Conservation (phyloP, 768 basidiomycete species). For the Cystobasidium tubakii region DNA sequence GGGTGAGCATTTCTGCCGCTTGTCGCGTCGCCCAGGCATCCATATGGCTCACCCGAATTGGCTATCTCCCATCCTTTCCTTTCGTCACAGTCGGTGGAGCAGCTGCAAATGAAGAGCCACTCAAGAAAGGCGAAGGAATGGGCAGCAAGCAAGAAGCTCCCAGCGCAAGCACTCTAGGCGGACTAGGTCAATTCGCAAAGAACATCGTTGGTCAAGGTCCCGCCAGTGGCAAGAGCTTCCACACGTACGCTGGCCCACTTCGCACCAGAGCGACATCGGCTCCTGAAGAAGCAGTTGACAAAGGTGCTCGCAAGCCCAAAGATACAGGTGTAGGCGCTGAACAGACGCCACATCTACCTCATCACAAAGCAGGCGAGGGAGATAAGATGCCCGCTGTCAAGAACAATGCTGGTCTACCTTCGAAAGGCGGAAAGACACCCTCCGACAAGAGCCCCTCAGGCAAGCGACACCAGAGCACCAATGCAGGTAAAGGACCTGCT, state of each 20-base stretch:
- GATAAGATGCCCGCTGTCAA: constrained; percentile 36
- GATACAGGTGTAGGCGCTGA: constrained; percentile 5
- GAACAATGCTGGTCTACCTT: constrained; percentile 17
- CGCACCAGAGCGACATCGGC: not conserved
- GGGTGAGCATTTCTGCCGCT: not conserved
- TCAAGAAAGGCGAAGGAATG: constrained; percentile 27
- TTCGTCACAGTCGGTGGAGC: constrained; percentile 4
- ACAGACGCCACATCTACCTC: constrained; percentile 29
- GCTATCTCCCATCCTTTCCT: not conserved
- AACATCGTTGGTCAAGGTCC: constrained; percentile 26
- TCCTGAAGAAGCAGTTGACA: constrained; percentile 19
- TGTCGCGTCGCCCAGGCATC: too few relatives aligned
- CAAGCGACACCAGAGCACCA: not conserved
- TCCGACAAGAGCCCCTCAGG: not conserved
- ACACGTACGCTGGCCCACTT: constrained; percentile 5
- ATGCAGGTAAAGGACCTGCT: constrained; percentile 12
- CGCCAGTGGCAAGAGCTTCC: constrained; percentile 14
- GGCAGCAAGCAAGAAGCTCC: constrained; percentile 16
- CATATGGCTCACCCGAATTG: not conserved
- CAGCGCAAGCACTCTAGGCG: not conserved
- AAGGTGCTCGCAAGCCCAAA: constrained; percentile 31
- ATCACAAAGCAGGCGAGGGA: constrained; percentile 28
- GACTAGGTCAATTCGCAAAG: constrained; percentile 22
- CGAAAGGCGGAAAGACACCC: constrained; percentile 1
- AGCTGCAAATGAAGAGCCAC: not conserved